A percentile compares a stretch with the other conserved stretches of the same genome.
These are phyloP conservation scores for Fusarium illudens DNA, from an alignment of 2,329 filamentous ascomycete species.

Conservation along the genomic window DNA sequence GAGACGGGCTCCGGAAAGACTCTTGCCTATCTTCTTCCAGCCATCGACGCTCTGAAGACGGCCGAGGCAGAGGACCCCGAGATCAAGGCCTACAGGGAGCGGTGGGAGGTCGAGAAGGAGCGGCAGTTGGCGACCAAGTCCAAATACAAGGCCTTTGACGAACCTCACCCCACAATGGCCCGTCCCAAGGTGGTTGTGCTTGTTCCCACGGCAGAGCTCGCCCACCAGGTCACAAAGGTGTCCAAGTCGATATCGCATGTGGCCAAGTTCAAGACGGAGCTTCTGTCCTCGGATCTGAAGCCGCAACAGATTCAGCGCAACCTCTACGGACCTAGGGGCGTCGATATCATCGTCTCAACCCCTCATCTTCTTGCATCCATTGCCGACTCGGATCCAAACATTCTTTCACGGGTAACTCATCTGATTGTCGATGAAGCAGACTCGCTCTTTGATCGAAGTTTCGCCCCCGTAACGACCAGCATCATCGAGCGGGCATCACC, in stretches of 20 bases:
- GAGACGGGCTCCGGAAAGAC: slow-evolving; percentile 99
- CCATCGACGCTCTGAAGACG: slow-evolving; percentile 84
- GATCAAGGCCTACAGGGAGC: slow-evolving; percentile 65
- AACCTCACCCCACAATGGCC: slow-evolving; percentile 76
- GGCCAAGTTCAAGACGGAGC: slow-evolving; percentile 85
- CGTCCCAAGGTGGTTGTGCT: slow-evolving; percentile 86
- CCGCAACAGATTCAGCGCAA: slow-evolving; percentile 83
- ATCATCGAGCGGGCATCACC: slow-evolving; percentile 85
- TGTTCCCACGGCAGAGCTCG: slow-evolving; percentile 91
- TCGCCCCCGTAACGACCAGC: slow-evolving; percentile 80
- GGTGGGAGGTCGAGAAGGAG: slow-evolving; percentile 63
- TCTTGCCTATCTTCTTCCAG: slow-evolving; percentile 86
- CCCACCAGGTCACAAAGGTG: slow-evolving; percentile 83
- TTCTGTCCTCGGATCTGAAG: slow-evolving; percentile 80
- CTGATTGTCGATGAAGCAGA: slow-evolving; percentile 95
- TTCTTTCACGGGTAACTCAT: slow-evolving; percentile 89
- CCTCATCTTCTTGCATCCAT: slow-evolving; percentile 91
- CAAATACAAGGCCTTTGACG: slow-evolving; percentile 71
- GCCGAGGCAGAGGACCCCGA: slow-evolving; percentile 70
- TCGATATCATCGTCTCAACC: slow-evolving; percentile 87
- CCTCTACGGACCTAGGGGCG: slow-evolving; percentile 80
- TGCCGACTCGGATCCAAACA: slow-evolving; percentile 86
- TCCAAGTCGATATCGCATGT: slow-evolving; percentile 85
- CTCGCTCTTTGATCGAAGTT: slow-evolving; percentile 92
- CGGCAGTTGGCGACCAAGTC: slow-evolving; percentile 62